A percentile compares a stretch with the other conserved stretches of the same genome.
Conservation (phyloP, 2,329 filamentous ascomycete species). For the Aureobasidium sp. region DNA sequence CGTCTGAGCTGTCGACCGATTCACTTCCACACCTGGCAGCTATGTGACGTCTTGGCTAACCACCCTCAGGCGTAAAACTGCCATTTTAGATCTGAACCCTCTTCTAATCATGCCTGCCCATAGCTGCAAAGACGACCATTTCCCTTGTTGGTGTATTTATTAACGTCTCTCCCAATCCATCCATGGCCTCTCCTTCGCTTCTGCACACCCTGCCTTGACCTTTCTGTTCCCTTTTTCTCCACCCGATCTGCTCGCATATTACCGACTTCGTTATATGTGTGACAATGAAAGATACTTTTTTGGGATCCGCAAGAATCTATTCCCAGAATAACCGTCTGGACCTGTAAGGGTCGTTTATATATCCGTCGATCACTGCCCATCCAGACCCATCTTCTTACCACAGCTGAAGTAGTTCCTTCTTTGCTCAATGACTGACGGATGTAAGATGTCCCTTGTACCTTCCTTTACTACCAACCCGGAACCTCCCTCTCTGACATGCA, state of each 20-base stretch:
- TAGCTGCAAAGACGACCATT: neutral
- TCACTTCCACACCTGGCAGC: neutral
- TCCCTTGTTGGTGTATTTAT: constrained; percentile 1
- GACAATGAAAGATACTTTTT: constrained; percentile 4
- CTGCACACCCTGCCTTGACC: neutral
- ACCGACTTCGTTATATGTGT: constrained; percentile 5
- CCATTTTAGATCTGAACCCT: constrained; percentile 1
- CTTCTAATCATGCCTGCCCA: neutral
- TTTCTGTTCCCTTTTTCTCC: neutral
- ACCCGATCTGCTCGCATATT: constrained; percentile 1
- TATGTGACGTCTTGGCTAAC: constrained; percentile 7
- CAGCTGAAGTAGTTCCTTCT: neutral
- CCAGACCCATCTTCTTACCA: neutral
- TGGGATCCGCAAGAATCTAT: neutral
- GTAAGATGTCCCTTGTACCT: constrained; percentile 32
- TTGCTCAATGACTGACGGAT: constrained; percentile 46
- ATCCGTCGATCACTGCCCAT: constrained; percentile 9
- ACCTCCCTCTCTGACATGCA: constrained; percentile 2
- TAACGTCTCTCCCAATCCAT: constrained; percentile 6
- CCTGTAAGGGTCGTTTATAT: constrained; percentile 5
- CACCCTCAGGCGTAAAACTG: neutral
- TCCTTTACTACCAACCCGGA: constrained; percentile 10
- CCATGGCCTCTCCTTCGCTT: constrained; percentile 6
- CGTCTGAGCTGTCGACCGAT: neutral
- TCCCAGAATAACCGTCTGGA: neutral